Evolutionary conservation across 176 grass and related monocot genomes (phyloP), one percentile per base, ranked within the genome.

Genomic region (Chrysopogon serrulatus): DNA sequence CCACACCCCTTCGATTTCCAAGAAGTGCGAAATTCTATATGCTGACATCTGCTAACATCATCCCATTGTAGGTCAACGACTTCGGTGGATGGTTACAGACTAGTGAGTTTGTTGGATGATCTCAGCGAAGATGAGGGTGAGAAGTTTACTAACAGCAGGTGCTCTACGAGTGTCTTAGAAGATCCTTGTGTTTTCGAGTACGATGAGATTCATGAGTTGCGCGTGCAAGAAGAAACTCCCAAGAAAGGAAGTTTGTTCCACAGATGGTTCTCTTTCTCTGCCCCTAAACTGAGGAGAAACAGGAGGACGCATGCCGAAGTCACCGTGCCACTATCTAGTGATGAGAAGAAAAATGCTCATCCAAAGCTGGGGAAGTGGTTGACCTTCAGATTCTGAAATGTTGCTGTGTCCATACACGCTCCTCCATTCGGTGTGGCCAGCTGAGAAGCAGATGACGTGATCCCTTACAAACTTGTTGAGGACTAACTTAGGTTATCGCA

Each of bases 231-330:
- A 74, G 70, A 74, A 76, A 48, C 21, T 26, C 40, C 13, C 26
- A 82, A 79, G 77, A 87, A 84, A 35, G 76, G 84, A 71, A 26
- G 65, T 48, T 86, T 80, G 40, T 78, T 89, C 63, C 49, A 82
- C 10, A 79, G 85, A 47, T 90, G 70, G 88, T 90, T 98, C 77
- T 90, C 82, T 11, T 98, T 98, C 77, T 90, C 82, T 11, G 95
- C 88, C 60, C 87, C 87, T 9, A 93, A 47, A 86, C 40, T 91
- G 74, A 90, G 71, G 65, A 68, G 74, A 33, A 83, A 77, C 83
- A 86, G 86, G 28, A 84, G 71, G 64, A 88, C 79, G 27, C 74
- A 86, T 16, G 82, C 83, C 11, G 82, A 88, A 56, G 63, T 79
- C 12, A 30, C 61, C 7, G 45, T 65, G 28, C 34, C 47, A 75